phyloP scores from a whole-genome alignment of 2,329 filamentous ascomycete genomes.

The Pseudogymnoascus sp. region DNA sequence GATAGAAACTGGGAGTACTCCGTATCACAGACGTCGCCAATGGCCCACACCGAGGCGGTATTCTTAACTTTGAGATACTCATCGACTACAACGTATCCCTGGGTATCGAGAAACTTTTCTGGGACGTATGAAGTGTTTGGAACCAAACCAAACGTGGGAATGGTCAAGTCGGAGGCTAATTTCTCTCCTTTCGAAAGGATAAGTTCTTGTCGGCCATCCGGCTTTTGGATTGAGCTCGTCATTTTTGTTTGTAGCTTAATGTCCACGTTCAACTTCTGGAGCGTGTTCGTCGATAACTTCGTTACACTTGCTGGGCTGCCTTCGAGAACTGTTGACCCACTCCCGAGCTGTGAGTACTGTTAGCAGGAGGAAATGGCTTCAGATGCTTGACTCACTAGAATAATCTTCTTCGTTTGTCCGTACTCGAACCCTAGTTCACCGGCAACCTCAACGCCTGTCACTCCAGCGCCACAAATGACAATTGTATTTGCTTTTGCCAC shows the following conservation, averaged over 20 bases:
- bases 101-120: slow-evolving; percentile 35
- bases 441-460: slow-evolving; percentile 29
- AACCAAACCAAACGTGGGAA: slow-evolving; percentile 47
- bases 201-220: slow-evolving; percentile 42
- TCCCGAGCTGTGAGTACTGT: slow-evolving; percentile 19
- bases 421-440: slow-evolving; percentile 28
- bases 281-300: slow-evolving; percentile 35
- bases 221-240: slow-evolving; percentile 25
- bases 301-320: slow-evolving; percentile 18
- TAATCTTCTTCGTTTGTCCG: slow-evolving; percentile 23
- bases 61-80: slow-evolving; percentile 41
- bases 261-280: slow-evolving; percentile 41
- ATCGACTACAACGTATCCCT: slow-evolving; percentile 42
- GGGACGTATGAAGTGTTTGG: slow-evolving; percentile 50
- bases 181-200: slow-evolving; percentile 40
- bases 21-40: slow-evolving; percentile 22
- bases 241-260: slow-evolving; percentile 39
- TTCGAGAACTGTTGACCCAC: slow-evolving; percentile 26
- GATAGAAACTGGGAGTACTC: slow-evolving; percentile 20
- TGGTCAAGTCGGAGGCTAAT: slow-evolving; percentile 45
- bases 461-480: slow-evolving; percentile 27
- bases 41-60: slow-evolving; percentile 26
- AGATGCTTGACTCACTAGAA: slow-evolving; percentile 13
- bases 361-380: background rate
- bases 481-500: slow-evolving; percentile 24